Conservation (phyloP, 2,329 filamentous ascomycete genomes). For the Bertia moriformis region DNA sequence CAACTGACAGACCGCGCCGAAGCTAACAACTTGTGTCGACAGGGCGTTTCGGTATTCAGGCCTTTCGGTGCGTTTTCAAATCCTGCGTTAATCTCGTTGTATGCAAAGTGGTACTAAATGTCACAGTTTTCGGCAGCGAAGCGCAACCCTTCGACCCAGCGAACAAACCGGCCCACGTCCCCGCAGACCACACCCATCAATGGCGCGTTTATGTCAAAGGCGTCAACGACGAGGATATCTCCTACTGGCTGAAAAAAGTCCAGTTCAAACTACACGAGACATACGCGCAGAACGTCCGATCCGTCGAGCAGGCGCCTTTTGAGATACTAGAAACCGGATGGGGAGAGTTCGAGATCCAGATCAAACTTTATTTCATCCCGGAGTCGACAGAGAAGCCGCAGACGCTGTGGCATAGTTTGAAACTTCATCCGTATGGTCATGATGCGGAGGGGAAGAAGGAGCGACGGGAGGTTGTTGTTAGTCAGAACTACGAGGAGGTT, state of each 20-base stretch:
- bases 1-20: neutral
- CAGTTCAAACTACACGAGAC: constrained; percentile 61
- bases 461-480: constrained; percentile 27
- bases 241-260: constrained; percentile 56
- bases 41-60: neutral
- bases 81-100: too few relatives aligned
- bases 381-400: constrained; percentile 51
- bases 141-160: constrained; percentile 38
- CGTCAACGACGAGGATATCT: constrained; percentile 46
- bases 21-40: neutral
- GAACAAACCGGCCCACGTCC: constrained; percentile 36
- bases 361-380: constrained; percentile 51
- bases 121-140: constrained; percentile 31
- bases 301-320: constrained; percentile 46
- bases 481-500: constrained; percentile 49
- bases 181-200: constrained; percentile 52
- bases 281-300: constrained; percentile 48
- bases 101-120: too few relatives aligned
- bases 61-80: neutral
- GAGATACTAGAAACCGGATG: constrained; percentile 56
- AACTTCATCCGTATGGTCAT: constrained; percentile 48
- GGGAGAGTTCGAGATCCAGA: constrained; percentile 56
- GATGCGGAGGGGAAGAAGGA: constrained; percentile 37
- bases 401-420: constrained; percentile 49
- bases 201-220: constrained; percentile 56